A percentile compares a stretch with the other conserved stretches of the same genome.
phyloP scores from a whole-genome alignment of 2,329 filamentous ascomycete genomes.

The Triangularia verruculosa region DNA sequence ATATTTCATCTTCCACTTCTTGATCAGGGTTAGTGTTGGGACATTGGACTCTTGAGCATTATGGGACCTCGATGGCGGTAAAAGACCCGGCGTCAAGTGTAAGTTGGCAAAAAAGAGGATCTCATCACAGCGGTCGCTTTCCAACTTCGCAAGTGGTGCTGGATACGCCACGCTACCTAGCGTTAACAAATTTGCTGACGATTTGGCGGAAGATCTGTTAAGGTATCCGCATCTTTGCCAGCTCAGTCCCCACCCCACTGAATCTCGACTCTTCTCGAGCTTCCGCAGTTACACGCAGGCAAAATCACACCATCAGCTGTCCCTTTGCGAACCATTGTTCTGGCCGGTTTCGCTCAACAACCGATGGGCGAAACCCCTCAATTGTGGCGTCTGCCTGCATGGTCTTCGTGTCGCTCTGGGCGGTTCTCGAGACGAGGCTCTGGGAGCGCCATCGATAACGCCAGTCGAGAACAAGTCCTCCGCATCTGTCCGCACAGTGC shows the following conservation, averaged over 20 bases:
- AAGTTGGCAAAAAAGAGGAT: no score
- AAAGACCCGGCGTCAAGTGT: no score
- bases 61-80: no score
- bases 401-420: neutral
- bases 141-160: no score
- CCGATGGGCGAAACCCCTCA: conserved; percentile 2
- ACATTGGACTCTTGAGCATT: no score
- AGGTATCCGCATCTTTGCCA: no score
- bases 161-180: no score
- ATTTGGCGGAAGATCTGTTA: neutral
- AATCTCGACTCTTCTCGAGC: neutral
- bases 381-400: conserved; percentile 7
- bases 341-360: neutral
- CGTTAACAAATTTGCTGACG: neutral
- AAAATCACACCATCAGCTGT: neutral
- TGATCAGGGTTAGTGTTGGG: no score
- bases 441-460: neutral
- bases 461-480: neutral
- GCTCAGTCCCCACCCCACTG: neutral
- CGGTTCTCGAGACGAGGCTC: conserved; percentile 3
- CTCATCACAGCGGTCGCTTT: no score
- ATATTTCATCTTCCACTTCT: no score
- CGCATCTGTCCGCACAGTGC: conserved; percentile 2
- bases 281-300: no score
- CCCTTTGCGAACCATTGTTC: neutral